These are phyloP conservation scores for Xylaria sp. DNA, from an alignment of 2,329 filamentous ascomycete genomes.

Conservation along the genomic window DNA sequence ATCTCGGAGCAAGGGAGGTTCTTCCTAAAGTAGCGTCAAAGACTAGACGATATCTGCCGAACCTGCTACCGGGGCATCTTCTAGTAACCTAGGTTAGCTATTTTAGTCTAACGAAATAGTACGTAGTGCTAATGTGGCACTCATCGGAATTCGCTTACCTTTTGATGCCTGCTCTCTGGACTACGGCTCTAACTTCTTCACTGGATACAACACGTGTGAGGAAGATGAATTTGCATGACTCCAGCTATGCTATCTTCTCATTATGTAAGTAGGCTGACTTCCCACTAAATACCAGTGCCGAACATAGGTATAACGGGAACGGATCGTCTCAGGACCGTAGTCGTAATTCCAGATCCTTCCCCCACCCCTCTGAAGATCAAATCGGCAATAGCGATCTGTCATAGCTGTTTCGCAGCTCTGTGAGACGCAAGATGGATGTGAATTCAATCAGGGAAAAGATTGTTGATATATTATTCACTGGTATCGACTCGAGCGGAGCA, in stretches of 20 bases:
- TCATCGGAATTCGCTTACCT: no score
- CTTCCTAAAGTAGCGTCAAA: not conserved
- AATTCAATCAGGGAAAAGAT: not conserved
- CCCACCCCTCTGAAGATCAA: conserved; percentile 5
- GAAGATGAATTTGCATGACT: not conserved
- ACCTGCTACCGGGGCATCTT: not conserved
- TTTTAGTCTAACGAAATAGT: not conserved
- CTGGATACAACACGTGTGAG: not conserved
- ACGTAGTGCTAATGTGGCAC: no score
- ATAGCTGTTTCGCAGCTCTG: not conserved
- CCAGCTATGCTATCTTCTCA: not conserved
- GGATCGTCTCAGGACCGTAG: no score
- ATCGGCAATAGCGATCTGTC: not conserved
- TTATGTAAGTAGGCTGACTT: not conserved
- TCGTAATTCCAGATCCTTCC: not conserved
- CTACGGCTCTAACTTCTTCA: not conserved
- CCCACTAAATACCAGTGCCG: not conserved
- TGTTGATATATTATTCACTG: not conserved
- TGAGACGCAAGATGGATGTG: not conserved
- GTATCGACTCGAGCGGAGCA: not conserved
- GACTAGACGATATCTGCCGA: not conserved
- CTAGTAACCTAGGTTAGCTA: not conserved
- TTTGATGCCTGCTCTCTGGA: not conserved
- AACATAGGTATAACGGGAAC: not conserved
- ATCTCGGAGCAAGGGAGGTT: not conserved